A percentile compares a stretch with the other conserved stretches of the same genome.
Evolutionary conservation across 148 eudicot species (phyloP).

Genomic region (Vaccinium macrocarpon): DNA sequence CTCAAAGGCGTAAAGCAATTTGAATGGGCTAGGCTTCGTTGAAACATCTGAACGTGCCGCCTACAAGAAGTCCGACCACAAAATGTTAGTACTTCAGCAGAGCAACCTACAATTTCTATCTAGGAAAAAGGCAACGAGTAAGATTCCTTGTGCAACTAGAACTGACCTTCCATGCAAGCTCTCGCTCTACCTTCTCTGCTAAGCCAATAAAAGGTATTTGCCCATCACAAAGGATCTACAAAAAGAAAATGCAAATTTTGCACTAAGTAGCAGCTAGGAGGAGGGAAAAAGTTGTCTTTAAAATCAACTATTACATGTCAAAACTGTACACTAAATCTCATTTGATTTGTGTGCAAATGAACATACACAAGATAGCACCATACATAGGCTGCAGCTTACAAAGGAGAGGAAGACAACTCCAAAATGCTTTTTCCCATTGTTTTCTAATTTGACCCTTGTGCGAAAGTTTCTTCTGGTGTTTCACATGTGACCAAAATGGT

Average conservation of each 20-base stretch:
- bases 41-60: slow-evolving; percentile 81
- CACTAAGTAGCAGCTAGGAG: background rate
- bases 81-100: background rate
- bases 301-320: background rate
- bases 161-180: slow-evolving; percentile 89
- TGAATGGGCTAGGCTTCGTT: slow-evolving; percentile 74
- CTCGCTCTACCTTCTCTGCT: slow-evolving; percentile 83
- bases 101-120: background rate
- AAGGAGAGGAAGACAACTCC: background rate
- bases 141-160: background rate
- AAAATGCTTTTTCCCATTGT: background rate
- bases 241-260: background rate
- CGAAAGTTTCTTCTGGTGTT: background rate
- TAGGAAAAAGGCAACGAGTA: background rate
- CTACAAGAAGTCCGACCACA: slow-evolving; percentile 37
- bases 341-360: background rate
- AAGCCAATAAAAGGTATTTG: slow-evolving; percentile 85
- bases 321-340: background rate
- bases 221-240: slow-evolving; percentile 87
- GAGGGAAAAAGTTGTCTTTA: background rate
- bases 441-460: background rate
- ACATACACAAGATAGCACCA: slow-evolving; percentile 4
- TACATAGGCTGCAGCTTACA: background rate
- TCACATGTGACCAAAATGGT: slow-evolving; percentile 4
- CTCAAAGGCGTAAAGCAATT: slow-evolving; percentile 85